Percentiles rank a stretch among this genome's conserved stretches.
phyloP scores from a whole-genome alignment of 208 protist species.

The Leishmania tropica region DNA sequence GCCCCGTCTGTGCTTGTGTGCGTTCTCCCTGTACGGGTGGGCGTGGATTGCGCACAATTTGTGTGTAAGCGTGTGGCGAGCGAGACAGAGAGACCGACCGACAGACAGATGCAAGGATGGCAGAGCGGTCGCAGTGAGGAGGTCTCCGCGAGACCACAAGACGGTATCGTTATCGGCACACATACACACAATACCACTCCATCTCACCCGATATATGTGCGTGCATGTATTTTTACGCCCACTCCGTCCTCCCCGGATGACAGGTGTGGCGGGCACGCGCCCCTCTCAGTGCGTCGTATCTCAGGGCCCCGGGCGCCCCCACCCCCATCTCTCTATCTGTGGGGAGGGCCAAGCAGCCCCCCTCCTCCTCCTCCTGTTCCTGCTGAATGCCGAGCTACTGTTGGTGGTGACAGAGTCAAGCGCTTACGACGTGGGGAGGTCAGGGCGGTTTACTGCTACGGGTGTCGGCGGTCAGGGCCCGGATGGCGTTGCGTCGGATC shows the following conservation, averaged over 20 bases:
- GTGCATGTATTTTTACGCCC: too few species aligned
- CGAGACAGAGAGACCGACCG: not conserved
- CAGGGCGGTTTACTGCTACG: too few species aligned
- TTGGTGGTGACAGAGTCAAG: not conserved
- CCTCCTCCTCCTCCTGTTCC: not conserved
- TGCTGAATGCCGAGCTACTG: not conserved
- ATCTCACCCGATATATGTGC: too few species aligned
- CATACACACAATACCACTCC: not conserved
- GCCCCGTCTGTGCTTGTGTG: not conserved
- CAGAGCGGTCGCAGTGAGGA: not conserved
- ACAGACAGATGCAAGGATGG: not conserved
- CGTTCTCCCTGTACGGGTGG: not conserved
- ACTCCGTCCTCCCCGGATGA: too few species aligned
- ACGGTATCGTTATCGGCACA: not conserved
- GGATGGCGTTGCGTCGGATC: not conserved
- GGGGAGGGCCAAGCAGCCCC: not conserved
- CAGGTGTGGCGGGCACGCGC: not conserved
- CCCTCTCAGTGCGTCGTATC: not conserved
- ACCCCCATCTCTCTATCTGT: not conserved
- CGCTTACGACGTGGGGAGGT: not conserved
- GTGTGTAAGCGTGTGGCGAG: constrained; percentile 9
- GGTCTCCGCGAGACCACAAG: not conserved
- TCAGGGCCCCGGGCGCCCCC: not conserved
- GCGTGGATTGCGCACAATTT: not conserved
- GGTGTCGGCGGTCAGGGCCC: too few species aligned